Percentiles rank a stretch among this genome's conserved stretches.
phyloP scores from a whole-genome alignment of 2,329 filamentous ascomycete species.

The Westerdykella ornata region DNA sequence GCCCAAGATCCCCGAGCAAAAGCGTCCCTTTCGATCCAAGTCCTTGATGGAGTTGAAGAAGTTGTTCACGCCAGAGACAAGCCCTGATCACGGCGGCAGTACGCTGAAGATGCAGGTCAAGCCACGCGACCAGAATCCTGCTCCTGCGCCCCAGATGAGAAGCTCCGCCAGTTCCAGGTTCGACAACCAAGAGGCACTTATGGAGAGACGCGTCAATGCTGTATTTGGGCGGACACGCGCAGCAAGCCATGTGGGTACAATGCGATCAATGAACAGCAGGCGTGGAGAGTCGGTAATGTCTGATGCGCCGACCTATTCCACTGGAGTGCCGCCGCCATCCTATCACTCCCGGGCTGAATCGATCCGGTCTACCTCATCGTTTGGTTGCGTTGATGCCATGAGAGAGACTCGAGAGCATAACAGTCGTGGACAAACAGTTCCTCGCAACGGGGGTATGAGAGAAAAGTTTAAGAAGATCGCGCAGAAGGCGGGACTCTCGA shows the following conservation, averaged over 20 bases:
- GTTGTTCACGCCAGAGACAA: background rate
- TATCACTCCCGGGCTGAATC: constrained; percentile 29
- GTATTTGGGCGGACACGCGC: constrained; percentile 8
- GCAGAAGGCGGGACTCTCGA: constrained; percentile 15
- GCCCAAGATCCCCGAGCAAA: background rate
- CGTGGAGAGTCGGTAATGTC: constrained; percentile 16
- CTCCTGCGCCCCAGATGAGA: constrained; percentile 3
- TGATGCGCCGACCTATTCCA: constrained; percentile 29
- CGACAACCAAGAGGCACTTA: constrained; percentile 10
- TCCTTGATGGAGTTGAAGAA: constrained; percentile 4
- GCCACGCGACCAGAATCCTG: constrained; percentile 4
- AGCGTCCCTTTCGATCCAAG: constrained; percentile 3
- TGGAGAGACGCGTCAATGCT: constrained; percentile 15
- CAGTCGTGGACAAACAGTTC: constrained; percentile 20
- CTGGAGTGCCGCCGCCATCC: constrained; percentile 28
- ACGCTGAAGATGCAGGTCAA: background rate
- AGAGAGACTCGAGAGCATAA: constrained; percentile 20
- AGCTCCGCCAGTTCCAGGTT: constrained; percentile 10
- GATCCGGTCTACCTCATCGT: constrained; percentile 29
- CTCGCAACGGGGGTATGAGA: constrained; percentile 17
- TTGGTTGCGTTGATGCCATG: constrained; percentile 33
- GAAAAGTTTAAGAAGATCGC: constrained; percentile 25
- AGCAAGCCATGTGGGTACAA: constrained; percentile 3
- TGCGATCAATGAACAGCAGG: constrained; percentile 13
- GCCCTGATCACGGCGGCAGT: too few relatives aligned